A percentile compares a stretch with the other conserved stretches of the same genome.
phyloP scores from a whole-genome alignment of 441 rosid species.

The Corymbia citriodora region DNA sequence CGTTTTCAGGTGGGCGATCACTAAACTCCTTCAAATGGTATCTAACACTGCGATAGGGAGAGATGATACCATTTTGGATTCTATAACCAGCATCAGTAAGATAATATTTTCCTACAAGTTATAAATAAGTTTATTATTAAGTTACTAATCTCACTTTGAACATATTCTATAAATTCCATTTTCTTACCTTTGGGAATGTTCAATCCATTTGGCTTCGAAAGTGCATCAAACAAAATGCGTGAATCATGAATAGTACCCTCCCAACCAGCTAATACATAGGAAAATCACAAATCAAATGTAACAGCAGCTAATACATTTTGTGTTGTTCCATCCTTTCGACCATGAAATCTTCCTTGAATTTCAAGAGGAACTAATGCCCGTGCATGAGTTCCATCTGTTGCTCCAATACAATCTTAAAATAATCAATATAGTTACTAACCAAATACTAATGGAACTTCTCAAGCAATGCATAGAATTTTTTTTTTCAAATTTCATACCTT shows the following conservation, averaged over 20 bases:
- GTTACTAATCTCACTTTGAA: background rate
- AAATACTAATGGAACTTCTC: background rate
- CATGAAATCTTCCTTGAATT: background rate
- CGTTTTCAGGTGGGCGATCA: background rate
- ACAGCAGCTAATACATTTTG: background rate
- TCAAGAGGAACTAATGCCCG: background rate
- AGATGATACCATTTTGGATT: background rate
- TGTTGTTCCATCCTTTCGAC: background rate
- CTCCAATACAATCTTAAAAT: background rate
- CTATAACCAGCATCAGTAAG: rapidly evolving
- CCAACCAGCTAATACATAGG: background rate
- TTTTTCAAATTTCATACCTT: background rate
- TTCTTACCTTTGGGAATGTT: background rate
- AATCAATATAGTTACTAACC: background rate
- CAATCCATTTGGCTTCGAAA: background rate
- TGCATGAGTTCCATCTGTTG: background rate
- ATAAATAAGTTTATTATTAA: background rate
- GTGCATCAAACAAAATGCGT: background rate
- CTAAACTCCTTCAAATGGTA: background rate
- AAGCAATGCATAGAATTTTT: background rate
- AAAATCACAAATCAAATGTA: background rate
- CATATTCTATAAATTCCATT: background rate
- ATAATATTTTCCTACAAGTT: background rate
- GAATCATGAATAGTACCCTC: background rate
- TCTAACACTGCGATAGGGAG: background rate